phyloP scores from a whole-genome alignment of 129 eudicot species.

The Ambrosia artemisiifolia region DNA sequence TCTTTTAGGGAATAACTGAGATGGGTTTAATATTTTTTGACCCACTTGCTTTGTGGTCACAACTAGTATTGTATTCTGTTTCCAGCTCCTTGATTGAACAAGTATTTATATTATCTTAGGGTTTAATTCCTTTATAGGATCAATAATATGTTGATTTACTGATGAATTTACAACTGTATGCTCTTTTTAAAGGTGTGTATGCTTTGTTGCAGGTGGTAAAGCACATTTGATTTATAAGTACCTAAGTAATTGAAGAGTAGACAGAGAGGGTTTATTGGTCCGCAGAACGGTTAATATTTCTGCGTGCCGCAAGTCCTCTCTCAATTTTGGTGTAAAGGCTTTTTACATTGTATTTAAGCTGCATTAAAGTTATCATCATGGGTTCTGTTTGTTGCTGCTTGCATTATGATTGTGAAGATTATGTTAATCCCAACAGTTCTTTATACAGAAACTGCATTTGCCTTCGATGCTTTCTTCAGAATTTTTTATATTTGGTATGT shows the following conservation, averaged over 20 bases:
- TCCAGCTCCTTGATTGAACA: neutral
- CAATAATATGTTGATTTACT: neutral
- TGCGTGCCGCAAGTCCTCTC: constrained; percentile 72
- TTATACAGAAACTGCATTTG: constrained; percentile 72
- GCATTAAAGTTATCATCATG: constrained; percentile 41
- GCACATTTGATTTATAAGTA: constrained; percentile 22
- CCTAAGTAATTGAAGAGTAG: constrained; percentile 18
- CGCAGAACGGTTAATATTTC: constrained; percentile 45
- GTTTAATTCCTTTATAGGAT: neutral
- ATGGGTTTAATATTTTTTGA: neutral
- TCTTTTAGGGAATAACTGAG: constrained; percentile 5
- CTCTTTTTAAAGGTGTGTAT: constrained; percentile 6
- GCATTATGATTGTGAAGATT: constrained; percentile 79
- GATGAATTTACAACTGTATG: constrained; percentile 2
- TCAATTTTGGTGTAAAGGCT: constrained; percentile 22
- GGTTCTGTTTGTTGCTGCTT: constrained; percentile 87
- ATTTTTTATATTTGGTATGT: constrained; percentile 75
- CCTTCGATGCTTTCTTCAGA: constrained; percentile 66
- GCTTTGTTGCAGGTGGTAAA: constrained; percentile 31
- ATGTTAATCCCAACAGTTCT: constrained; percentile 58
- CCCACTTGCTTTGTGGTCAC: constrained; percentile 20
- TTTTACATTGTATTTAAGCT: constrained; percentile 1
- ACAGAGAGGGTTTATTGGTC: constrained; percentile 62
- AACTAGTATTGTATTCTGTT: constrained; percentile 1
- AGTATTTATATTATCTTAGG: neutral